Evolutionary conservation across 305 asterid genomes (phyloP).

Genomic region (Andrographis paniculata): DNA sequence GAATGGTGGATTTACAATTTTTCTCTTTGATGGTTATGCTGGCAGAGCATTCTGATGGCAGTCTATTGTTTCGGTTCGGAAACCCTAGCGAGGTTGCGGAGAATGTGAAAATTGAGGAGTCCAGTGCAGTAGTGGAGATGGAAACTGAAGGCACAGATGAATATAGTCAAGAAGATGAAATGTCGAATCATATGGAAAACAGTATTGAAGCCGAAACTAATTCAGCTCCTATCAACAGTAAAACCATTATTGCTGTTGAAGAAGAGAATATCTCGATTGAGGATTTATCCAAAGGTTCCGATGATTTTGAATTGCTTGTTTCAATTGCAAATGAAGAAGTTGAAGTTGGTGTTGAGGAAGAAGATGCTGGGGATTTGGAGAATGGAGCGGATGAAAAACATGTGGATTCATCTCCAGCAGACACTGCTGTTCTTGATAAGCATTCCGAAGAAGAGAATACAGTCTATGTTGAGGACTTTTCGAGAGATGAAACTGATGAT

Average conservation of each 20-base stretch:
- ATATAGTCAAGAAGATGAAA: neutral
- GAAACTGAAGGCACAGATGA: constrained; percentile 18
- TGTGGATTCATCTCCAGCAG: no score
- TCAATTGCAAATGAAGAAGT: constrained; percentile 4
- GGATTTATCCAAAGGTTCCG: constrained; percentile 19
- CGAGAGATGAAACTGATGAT: constrained; percentile 11
- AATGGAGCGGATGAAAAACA: no score
- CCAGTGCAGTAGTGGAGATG: constrained; percentile 23
- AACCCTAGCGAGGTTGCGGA: constrained; percentile 41
- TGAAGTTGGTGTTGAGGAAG: constrained; percentile 14
- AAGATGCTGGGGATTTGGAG: constrained; percentile 13
- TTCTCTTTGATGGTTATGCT: constrained; percentile 14
- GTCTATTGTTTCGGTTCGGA: constrained; percentile 70
- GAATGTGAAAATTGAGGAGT: constrained; percentile 30
- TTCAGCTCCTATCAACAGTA: constrained; percentile 14
- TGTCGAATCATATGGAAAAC: constrained; percentile 17
- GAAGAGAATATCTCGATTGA: constrained; percentile 21
- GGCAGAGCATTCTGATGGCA: constrained; percentile 83
- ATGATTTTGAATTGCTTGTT: neutral
- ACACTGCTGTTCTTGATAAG: no score
- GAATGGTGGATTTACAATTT: neutral
- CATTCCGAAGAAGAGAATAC: no score
- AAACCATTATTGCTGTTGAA: constrained; percentile 17
- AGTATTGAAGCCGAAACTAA: constrained; percentile 18
- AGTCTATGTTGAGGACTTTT: neutral